Conservation (phyloP, 805 yeast species). For the Nakazawaea peltata region DNA sequence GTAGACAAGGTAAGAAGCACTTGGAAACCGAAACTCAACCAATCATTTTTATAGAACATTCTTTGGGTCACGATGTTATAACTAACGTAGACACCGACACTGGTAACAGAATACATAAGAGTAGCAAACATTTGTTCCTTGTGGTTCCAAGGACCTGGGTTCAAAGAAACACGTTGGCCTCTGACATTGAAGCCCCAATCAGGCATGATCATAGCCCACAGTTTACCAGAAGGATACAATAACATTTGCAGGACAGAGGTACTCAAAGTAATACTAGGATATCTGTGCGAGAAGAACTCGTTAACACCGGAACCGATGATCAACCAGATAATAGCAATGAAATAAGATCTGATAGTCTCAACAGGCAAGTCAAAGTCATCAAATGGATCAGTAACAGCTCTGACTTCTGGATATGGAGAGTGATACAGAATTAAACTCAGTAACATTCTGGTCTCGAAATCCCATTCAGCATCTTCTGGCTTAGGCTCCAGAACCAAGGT, state of each 20-base stretch:
- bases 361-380: constrained; percentile 44
- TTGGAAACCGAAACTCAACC: constrained; percentile 43
- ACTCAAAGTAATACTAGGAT: constrained; percentile 36
- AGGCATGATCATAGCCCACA: constrained; percentile 26
- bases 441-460: constrained; percentile 23
- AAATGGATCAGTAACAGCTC: constrained; percentile 53
- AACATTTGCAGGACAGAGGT: constrained; percentile 38
- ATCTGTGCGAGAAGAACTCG: constrained; percentile 48
- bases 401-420: constrained; percentile 59
- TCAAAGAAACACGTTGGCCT: constrained; percentile 34
- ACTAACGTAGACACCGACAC: constrained; percentile 24
- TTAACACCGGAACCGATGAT: constrained; percentile 46
- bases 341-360: constrained; percentile 50
- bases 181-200: constrained; percentile 27
- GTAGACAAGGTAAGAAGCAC: constrained; percentile 43
- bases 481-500: constrained; percentile 13
- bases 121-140: constrained; percentile 65
- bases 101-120: constrained; percentile 28
- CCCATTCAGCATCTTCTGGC: constrained; percentile 16
- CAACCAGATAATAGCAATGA: constrained; percentile 43
- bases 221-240: constrained; percentile 35
- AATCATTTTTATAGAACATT: constrained; percentile 24
- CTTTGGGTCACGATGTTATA: constrained; percentile 25
- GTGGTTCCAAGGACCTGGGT: constrained; percentile 57
- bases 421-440: constrained; percentile 24